Percentiles rank a stretch among this genome's conserved stretches.
phyloP scores from a whole-genome alignment of 1,284 basidiomycete species.

The Austroboletus niveus region DNA sequence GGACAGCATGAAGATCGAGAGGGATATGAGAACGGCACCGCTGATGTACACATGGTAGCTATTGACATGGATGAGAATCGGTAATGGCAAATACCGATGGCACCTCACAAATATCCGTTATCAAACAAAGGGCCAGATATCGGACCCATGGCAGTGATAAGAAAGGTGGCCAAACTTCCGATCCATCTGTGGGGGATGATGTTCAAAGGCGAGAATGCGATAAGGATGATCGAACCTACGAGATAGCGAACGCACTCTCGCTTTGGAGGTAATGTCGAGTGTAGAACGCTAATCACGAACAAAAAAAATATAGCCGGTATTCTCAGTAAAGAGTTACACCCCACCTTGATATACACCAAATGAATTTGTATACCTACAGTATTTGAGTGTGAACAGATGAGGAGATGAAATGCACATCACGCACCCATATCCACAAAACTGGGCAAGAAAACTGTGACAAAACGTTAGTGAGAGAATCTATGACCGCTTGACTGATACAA shows the following conservation, averaged over 20 bases:
- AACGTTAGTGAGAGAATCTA: not conserved
- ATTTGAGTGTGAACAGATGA: not conserved
- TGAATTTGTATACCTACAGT: constrained; percentile 21
- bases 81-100: not conserved
- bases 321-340: not conserved
- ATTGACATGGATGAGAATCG: not conserved
- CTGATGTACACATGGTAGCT: constrained; percentile 14
- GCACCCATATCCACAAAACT: constrained; percentile 30
- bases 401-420: not conserved
- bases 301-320: not conserved
- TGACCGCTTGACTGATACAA: not conserved
- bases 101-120: constrained; percentile 33
- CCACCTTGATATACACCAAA: constrained; percentile 37
- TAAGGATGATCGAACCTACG: constrained; percentile 11
- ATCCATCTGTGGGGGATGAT: constrained; percentile 25
- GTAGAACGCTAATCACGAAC: constrained; percentile 26
- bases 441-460: constrained; percentile 23
- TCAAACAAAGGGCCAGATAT: constrained; percentile 29
- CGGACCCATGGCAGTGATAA: constrained; percentile 20
- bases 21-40: constrained; percentile 28
- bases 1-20: constrained; percentile 38
- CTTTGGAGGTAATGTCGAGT: constrained; percentile 30
- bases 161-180: constrained; percentile 22
- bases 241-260: constrained; percentile 29
- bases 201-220: not conserved